These are phyloP conservation scores for Chytriomyces hyalinus DNA, from an alignment of 192 early-diverging fungal species.

Conservation along the genomic window DNA sequence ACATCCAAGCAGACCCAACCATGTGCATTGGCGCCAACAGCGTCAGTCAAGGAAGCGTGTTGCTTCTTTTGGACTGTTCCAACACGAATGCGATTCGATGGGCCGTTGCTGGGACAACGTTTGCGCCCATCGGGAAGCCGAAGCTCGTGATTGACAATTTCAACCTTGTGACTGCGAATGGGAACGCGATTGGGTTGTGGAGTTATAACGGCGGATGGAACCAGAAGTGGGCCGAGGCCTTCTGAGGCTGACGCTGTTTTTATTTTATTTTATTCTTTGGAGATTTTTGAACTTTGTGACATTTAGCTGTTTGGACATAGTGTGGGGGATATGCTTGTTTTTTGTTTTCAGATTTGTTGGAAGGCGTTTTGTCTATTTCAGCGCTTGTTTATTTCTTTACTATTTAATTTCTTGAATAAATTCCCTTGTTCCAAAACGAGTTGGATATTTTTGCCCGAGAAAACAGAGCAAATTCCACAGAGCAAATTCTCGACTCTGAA, in stretches of 20 bases:
- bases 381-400: no score
- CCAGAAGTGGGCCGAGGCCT: constrained; percentile 2
- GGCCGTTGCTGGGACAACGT: background rate
- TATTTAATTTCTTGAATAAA: no score
- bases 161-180: background rate
- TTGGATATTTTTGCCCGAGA: no score
- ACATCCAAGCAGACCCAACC: constrained; percentile 2
- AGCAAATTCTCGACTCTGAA: no score
- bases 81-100: background rate
- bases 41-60: background rate
- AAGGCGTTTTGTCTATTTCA: no score
- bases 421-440: no score
- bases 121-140: background rate
- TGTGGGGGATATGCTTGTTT: no score
- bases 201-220: constrained; percentile 11
- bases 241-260: background rate
- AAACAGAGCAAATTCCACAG: no score
- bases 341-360: no score
- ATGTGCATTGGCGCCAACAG: background rate
- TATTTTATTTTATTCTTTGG: no score
- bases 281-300: no score
- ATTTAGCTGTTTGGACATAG: no score
- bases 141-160: background rate
- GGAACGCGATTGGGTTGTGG: background rate
- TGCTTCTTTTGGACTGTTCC: background rate